Evolutionary conservation across 306 rosid species (phyloP).

Genomic region (Casuarina glauca): DNA sequence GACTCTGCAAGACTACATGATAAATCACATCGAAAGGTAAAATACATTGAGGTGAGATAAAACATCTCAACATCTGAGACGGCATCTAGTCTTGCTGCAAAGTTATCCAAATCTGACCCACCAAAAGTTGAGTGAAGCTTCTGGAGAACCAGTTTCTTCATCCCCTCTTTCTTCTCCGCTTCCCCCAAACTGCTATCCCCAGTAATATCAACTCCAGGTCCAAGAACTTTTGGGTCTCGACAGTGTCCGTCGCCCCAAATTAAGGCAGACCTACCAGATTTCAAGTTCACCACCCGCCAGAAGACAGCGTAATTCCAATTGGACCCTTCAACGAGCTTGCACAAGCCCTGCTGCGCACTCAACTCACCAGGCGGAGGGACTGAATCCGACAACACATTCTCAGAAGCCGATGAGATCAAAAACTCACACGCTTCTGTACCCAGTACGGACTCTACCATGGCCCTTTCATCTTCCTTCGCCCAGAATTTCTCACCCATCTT

Average conservation of each 20-base stretch:
- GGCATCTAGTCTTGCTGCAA: slow-evolving; percentile 39
- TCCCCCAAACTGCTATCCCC: slow-evolving; percentile 33
- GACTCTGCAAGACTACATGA: slow-evolving; percentile 55
- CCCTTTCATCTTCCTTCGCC: slow-evolving; percentile 73
- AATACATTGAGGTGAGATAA: slow-evolving; percentile 61
- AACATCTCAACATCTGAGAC: slow-evolving; percentile 74
- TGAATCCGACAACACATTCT: slow-evolving; percentile 46
- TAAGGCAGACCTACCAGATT: slow-evolving; percentile 73
- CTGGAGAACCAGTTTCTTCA: slow-evolving; percentile 63
- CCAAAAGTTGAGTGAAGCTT: slow-evolving; percentile 63
- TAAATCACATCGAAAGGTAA: slow-evolving; percentile 59
- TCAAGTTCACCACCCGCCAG: slow-evolving; percentile 75
- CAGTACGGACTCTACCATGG: slow-evolving; percentile 69
- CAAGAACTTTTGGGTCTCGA: slow-evolving; percentile 41
- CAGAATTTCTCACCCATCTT: slow-evolving; percentile 69
- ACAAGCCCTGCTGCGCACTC: slow-evolving; percentile 50
- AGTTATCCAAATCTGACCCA: slow-evolving; percentile 47
- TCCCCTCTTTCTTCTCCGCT: slow-evolving; percentile 45
- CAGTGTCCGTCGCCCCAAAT: slow-evolving; percentile 82
- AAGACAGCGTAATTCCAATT: slow-evolving; percentile 77
- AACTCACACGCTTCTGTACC: slow-evolving; percentile 79
- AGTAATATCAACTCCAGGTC: slow-evolving; percentile 19
- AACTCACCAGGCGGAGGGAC: slow-evolving; percentile 42
- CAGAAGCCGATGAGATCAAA: slow-evolving; percentile 62
- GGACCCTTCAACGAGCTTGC: slow-evolving; percentile 65